These are phyloP conservation scores for Trichosanthes cucumerina DNA, from an alignment of 306 rosid species.

Conservation along the genomic window DNA sequence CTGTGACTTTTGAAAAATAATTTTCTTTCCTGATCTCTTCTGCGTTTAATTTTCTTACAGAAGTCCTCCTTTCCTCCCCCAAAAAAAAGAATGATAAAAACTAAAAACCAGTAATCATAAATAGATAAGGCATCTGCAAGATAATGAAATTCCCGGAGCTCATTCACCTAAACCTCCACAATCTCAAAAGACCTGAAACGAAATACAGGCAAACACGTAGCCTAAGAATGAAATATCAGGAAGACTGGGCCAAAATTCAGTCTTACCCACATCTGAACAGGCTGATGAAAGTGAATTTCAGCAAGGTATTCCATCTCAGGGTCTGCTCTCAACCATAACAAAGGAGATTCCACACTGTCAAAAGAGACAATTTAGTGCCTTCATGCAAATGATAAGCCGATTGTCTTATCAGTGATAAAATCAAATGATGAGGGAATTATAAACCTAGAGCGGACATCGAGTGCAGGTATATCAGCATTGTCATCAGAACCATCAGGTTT, in stretches of 20 bases:
- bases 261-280: conserved; percentile 99
- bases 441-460: conserved; percentile 76
- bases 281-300: conserved; percentile 81
- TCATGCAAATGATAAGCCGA: conserved; percentile 13
- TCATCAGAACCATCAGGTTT: conserved; percentile 93
- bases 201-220: not conserved
- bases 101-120: not conserved
- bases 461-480: conserved; percentile 65
- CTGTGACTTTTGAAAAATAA: not conserved
- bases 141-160: not conserved
- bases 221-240: not conserved
- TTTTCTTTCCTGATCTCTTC: not conserved
- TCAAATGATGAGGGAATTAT: not conserved
- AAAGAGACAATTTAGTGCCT: conserved; percentile 8
- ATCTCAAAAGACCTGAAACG: not conserved
- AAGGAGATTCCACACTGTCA: conserved; percentile 76
- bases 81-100: not conserved
- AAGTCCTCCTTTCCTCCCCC: not conserved
- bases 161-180: not conserved
- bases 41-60: not conserved
- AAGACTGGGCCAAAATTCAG: conserved; percentile 13
- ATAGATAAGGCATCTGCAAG: not conserved
- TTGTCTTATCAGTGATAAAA: not conserved
- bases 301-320: conserved; percentile 99
- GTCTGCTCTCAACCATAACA: conserved; percentile 95